These are phyloP conservation scores for Diaporthe batatas DNA, from an alignment of 2,329 filamentous ascomycete species.

Conservation along the genomic window DNA sequence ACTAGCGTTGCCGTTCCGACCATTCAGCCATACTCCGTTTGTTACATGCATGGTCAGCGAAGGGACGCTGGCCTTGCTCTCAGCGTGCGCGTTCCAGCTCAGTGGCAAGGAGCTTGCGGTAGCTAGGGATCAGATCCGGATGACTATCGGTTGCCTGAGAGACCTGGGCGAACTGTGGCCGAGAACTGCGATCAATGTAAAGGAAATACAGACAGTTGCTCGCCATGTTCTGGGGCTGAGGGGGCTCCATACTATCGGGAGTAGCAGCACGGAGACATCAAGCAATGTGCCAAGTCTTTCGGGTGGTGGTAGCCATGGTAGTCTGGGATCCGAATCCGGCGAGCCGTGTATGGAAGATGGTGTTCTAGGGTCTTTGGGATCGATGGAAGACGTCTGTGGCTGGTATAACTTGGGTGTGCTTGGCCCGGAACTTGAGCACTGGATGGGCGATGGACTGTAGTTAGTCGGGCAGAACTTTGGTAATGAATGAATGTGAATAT, in stretches of 20 bases:
- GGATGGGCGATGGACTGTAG: background rate
- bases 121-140: slow-evolving; percentile 6
- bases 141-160: slow-evolving; percentile 12
- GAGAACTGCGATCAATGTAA: slow-evolving; percentile 1
- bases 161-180: slow-evolving; percentile 13
- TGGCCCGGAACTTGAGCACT: slow-evolving; percentile 1
- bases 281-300: slow-evolving; percentile 1
- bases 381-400: slow-evolving; percentile 21
- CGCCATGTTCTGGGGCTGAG: slow-evolving; percentile 3
- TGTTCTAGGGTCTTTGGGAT: background rate
- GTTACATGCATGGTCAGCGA: slow-evolving; percentile 28
- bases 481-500: background rate
- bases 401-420: slow-evolving; percentile 16
- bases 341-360: background rate
- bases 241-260: accelerated
- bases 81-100: slow-evolving; percentile 20
- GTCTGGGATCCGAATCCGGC: background rate
- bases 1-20: background rate
- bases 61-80: slow-evolving; percentile 18
- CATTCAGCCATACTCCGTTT: slow-evolving; percentile 11
- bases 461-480: background rate
- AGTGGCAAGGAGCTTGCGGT: background rate
- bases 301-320: slow-evolving; percentile 1
- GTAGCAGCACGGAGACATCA: background rate
- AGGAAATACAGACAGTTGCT: slow-evolving; percentile 13